Evolutionary conservation across 164 flowering plant genomes (phyloP), one percentile per base, ranked within the genome.

Genomic region (Dillenia suffruticosa): DNA sequence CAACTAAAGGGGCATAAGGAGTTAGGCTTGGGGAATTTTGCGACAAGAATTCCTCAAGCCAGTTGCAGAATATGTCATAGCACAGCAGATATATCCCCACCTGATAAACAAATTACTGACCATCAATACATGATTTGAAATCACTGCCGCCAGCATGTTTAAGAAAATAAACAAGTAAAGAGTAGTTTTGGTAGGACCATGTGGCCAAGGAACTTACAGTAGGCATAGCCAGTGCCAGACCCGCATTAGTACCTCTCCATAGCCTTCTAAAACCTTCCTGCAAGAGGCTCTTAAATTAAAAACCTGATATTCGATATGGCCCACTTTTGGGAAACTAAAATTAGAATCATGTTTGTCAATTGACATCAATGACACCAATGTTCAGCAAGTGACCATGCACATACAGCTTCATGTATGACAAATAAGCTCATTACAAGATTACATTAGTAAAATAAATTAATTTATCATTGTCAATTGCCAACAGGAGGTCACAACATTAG

Each of bases 181-280:
- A 4, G 40, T 7, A 32, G 40, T 32, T 32, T 32, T 32, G 7
- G 40, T 32, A 32, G 40, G 40, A 32, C 40, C 40, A 32, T 32
- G 40, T 32, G 7, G 7, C 40, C 6, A 40, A 68, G 22, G 22
- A 70, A 72, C 87, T 72, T 74, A 95, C 99, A 17, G 90, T 92
- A 55, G 99, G 98, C 52, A 95, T 65, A 44, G 99, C 98, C 59
- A 95, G 66, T 17, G 99, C 97, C 55, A 95, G 72, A 54, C 90
- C 85, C 26, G 99, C 99, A 83, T 86, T 92, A 51, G 99, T 95
- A 57, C 98, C 99, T 74, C 96, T 81, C 99, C 99, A 95, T 15
- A 95, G 73, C 77, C 88, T 83, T 9, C 78, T 49, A 62, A 92
- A 17, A 59, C 99, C 98, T 75, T 95, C 99, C 97, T 95, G 96